phyloP scores from a whole-genome alignment of 305 asterid species.

The Fraxinus floribunda region DNA sequence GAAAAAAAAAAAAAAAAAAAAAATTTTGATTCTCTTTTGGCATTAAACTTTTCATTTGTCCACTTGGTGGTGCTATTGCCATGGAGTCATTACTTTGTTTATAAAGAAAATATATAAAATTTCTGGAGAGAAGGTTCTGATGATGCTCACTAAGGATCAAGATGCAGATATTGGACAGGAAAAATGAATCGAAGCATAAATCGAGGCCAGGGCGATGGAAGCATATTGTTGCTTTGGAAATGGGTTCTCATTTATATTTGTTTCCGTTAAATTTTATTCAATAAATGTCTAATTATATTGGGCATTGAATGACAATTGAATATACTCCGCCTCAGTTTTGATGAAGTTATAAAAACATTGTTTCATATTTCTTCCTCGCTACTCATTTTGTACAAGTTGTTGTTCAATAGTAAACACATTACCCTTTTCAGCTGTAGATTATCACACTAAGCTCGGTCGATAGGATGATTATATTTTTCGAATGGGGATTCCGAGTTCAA shows the following conservation, averaged over 20 bases:
- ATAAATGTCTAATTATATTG: too few relatives aligned
- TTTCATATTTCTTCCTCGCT: too few relatives aligned
- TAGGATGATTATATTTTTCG: too few relatives aligned
- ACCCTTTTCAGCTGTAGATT: too few relatives aligned
- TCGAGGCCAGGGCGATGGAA: neutral
- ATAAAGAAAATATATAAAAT: neutral
- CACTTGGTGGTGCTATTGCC: constrained; percentile 10
- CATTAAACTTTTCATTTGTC: constrained; percentile 30
- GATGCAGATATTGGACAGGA: constrained; percentile 3
- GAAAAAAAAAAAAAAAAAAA: constrained; percentile 28
- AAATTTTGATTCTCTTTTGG: constrained; percentile 30
- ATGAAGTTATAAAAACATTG: too few relatives aligned
- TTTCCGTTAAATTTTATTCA: too few relatives aligned
- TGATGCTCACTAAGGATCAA: neutral
- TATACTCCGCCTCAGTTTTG: too few relatives aligned
- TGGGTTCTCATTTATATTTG: too few relatives aligned
- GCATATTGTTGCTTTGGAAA: neutral
- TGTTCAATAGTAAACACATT: too few relatives aligned
- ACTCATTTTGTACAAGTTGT: too few relatives aligned
- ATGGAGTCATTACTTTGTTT: constrained; percentile 19
- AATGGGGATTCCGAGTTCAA: too few relatives aligned
- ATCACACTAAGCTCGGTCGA: too few relatives aligned
- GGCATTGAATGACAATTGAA: neutral
- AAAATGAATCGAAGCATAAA: constrained; percentile 7
- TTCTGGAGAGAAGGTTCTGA: constrained; percentile 35